phyloP scores from a whole-genome alignment of 208 protist genomes.

The Acanthamoeba healyi region DNA sequence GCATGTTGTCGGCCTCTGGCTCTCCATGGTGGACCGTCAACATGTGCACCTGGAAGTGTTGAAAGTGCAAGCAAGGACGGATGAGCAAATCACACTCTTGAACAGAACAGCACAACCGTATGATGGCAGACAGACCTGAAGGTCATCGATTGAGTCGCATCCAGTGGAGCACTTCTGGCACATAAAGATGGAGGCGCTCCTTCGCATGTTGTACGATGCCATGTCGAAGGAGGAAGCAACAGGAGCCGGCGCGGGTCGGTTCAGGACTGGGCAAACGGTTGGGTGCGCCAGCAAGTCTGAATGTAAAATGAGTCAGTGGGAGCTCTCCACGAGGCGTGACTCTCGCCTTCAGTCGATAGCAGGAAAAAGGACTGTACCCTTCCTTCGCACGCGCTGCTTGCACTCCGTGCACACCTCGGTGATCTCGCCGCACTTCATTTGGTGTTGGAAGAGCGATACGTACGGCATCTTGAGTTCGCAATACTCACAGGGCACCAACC shows the following conservation, averaged over 20 bases:
- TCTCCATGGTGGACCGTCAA: conserved; percentile 62
- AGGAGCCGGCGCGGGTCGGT: not conserved
- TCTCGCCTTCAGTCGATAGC: too few relatives aligned
- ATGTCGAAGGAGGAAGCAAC: not conserved
- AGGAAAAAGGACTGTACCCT: not conserved
- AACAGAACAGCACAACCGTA: not conserved
- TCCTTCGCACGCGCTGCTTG: conserved; percentile 59
- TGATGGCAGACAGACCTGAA: conserved; percentile 2
- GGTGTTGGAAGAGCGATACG: not conserved
- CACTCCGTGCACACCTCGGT: conserved; percentile 59
- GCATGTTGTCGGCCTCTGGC: not conserved
- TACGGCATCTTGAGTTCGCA: conserved; percentile 72
- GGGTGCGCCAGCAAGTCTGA: conserved; percentile 39
- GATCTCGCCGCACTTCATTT: conserved; percentile 67
- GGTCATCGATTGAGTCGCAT: conserved; percentile 55
- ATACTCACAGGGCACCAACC: conserved; percentile 57
- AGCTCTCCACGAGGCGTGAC: too few relatives aligned
- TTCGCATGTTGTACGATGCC: not conserved
- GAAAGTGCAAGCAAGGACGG: not conserved
- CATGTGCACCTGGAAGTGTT: conserved; percentile 15
- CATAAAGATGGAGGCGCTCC: conserved; percentile 37
- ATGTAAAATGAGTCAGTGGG: not conserved
- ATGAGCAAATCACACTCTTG: not conserved
- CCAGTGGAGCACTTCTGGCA: conserved; percentile 2
- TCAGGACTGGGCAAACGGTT: not conserved